These are phyloP conservation scores for Alternaria triticimaculans DNA, from an alignment of 2,329 filamentous ascomycete species.

Conservation along the genomic window DNA sequence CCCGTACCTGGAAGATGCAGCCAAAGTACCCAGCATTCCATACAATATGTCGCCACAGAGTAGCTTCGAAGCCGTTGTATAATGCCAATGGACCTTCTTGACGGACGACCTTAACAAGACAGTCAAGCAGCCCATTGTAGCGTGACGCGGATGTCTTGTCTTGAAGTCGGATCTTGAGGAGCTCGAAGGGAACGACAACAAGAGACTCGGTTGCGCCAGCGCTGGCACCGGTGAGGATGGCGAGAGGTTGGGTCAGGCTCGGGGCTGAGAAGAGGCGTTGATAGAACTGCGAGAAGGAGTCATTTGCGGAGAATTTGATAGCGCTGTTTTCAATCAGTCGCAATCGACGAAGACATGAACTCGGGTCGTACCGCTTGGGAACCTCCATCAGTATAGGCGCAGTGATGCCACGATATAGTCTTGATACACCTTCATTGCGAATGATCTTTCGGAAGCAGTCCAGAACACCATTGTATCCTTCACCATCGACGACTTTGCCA, in stretches of 20 bases:
- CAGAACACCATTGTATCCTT: constrained; percentile 37
- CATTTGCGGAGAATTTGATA: constrained; percentile 44
- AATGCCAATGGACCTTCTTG: constrained; percentile 35
- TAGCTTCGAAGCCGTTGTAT: constrained; percentile 43
- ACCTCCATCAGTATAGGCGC: constrained; percentile 44
- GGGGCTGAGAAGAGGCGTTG: constrained; percentile 30
- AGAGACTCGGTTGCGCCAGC: constrained; percentile 40
- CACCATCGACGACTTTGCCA: constrained; percentile 22
- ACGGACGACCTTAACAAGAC: constrained; percentile 33
- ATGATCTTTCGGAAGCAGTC: constrained; percentile 41
- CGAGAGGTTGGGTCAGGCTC: constrained; percentile 32
- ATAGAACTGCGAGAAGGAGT: constrained; percentile 35
- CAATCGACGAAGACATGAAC: background rate
- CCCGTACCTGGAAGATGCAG: constrained; percentile 40
- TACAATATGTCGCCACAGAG: constrained; percentile 41
- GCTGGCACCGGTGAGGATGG: constrained; percentile 37
- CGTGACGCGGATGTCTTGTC: constrained; percentile 36
- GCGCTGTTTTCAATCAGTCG: constrained; percentile 17
- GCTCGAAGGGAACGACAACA: constrained; percentile 42
- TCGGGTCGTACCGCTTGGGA: constrained; percentile 27
- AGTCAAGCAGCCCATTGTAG: constrained; percentile 37
- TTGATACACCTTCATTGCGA: constrained; percentile 28
- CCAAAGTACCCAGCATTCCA: constrained; percentile 45
- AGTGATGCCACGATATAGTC: constrained; percentile 40
- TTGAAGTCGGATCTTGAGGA: constrained; percentile 40